Evolutionary conservation across 768 basidiomycete genomes (phyloP).

Genomic region (Infundibulicybe gibba): DNA sequence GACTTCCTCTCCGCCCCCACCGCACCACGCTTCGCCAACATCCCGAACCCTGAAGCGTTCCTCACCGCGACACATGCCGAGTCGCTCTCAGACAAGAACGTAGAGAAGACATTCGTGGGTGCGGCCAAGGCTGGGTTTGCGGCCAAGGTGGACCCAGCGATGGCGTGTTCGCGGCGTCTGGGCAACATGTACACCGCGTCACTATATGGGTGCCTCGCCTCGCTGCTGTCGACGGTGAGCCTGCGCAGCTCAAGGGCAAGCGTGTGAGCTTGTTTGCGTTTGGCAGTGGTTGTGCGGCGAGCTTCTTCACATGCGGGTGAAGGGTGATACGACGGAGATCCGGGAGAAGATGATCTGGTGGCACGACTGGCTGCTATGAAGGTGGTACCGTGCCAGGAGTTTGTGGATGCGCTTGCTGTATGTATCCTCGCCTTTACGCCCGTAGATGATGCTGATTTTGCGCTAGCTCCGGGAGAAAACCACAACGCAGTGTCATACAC

Average conservation of each 20-base stretch:
- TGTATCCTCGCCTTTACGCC: conserved; percentile 15
- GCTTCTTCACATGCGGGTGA: conserved; percentile 85
- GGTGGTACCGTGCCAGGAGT: conserved; percentile 90
- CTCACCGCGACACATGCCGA: conserved; percentile 63
- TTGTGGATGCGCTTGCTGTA: conserved; percentile 78
- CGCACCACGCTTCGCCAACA: conserved; percentile 61
- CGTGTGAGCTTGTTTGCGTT: conserved; percentile 95
- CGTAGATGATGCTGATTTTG: conserved; percentile 3
- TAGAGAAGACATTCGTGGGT: conserved; percentile 93
- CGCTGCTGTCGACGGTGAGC: conserved; percentile 74
- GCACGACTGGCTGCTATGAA: conserved; percentile 80
- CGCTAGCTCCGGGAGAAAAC: conserved; percentile 93
- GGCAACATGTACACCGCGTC: conserved; percentile 99
- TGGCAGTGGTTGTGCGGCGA: conserved; percentile 92
- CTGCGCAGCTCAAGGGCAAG: conserved; percentile 71
- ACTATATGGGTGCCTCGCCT: conserved; percentile 91
- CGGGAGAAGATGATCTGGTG: conserved; percentile 76
- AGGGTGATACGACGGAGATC: conserved; percentile 85
- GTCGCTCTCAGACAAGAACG: conserved; percentile 87
- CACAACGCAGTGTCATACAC: conserved; percentile 86
- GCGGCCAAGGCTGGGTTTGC: conserved; percentile 74
- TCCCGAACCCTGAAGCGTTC: conserved; percentile 69
- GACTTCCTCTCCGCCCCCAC: conserved; percentile 85
- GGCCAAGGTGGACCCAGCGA: conserved; percentile 72
- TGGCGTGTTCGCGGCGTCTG: conserved; percentile 85